These are phyloP conservation scores for Aspergillus pseudotamarii DNA, from an alignment of 2,329 filamentous ascomycete species.

Conservation along the genomic window DNA sequence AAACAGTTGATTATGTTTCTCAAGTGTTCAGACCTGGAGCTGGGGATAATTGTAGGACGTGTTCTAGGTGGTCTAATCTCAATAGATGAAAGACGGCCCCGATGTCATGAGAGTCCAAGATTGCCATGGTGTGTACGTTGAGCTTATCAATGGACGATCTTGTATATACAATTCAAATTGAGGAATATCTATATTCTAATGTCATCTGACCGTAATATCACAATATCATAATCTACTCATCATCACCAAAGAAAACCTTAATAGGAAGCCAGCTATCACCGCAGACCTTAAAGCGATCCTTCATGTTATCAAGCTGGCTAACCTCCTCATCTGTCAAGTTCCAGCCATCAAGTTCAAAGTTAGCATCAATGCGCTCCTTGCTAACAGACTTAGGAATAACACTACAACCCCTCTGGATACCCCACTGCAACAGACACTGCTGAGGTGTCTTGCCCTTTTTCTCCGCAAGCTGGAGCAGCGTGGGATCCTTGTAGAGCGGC, in stretches of 20 bases:
- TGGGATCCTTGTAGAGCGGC: slow-evolving; percentile 57
- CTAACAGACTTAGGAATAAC: slow-evolving; percentile 87
- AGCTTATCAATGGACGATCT: not conserved
- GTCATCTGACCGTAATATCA: slow-evolving; percentile 23
- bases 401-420: slow-evolving; percentile 75
- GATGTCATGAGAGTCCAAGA: too few relatives aligned
- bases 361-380: slow-evolving; percentile 70
- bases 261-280: slow-evolving; percentile 70
- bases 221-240: slow-evolving; percentile 61
- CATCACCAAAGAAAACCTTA: slow-evolving; percentile 81
- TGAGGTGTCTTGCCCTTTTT: slow-evolving; percentile 59
- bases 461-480: slow-evolving; percentile 55
- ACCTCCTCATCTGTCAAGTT: slow-evolving; percentile 73
- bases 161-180: slow-evolving; percentile 11
- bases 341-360: slow-evolving; percentile 77
- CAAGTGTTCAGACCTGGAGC: too few relatives aligned
- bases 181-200: slow-evolving; percentile 23
- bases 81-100: too few relatives aligned
- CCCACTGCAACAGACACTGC: slow-evolving; percentile 68
- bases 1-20: too few relatives aligned
- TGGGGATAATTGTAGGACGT: too few relatives aligned
- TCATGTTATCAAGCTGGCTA: slow-evolving; percentile 65
- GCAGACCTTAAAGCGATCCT: slow-evolving; percentile 82
- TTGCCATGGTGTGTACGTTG: not conserved
- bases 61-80: too few relatives aligned